A percentile compares a stretch with the other conserved stretches of the same genome.
Conservation (phyloP, 2,329 filamentous ascomycete species). For the Madurella fahalii region DNA sequence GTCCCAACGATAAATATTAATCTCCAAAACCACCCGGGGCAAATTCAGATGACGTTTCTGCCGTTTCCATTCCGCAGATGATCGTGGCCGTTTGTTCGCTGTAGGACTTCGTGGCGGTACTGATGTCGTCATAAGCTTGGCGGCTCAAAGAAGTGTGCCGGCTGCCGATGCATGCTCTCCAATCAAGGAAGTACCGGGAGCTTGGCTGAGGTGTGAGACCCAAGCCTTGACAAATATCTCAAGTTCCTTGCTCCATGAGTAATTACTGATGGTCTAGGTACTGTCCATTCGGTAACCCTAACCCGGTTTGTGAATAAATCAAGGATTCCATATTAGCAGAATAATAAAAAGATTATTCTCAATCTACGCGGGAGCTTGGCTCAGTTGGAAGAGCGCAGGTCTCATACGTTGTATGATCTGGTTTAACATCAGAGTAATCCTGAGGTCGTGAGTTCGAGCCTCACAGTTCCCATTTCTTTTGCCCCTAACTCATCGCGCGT, state of each 20-base stretch:
- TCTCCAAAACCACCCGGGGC: not conserved
- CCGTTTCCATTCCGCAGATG: not conserved
- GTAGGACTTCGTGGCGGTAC: not conserved
- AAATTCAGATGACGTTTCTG: not conserved
- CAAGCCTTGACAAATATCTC: no score
- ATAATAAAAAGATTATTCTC: no score
- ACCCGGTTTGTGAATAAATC: no score
- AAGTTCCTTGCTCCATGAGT: no score
- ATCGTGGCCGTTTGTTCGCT: not conserved
- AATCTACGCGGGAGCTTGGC: slow-evolving; percentile 15
- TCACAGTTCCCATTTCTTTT: slow-evolving; percentile 25
- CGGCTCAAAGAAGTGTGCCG: not conserved
- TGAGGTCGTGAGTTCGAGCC: slow-evolving; percentile 30
- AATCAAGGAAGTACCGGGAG: no score
- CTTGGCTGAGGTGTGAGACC: no score
- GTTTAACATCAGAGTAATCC: slow-evolving; percentile 22
- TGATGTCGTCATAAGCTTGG: not conserved
- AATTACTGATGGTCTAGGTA: no score
- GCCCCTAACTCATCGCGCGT: not conserved
- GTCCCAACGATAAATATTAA: not conserved
- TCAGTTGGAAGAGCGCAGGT: slow-evolving; percentile 22
- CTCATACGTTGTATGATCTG: slow-evolving; percentile 17
- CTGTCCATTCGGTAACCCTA: no score
- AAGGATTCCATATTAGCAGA: no score
- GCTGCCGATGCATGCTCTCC: not conserved